Base-by-base conservation (phyloP, 306 rosid genomes). In the Rosa rugosa region DNA sequence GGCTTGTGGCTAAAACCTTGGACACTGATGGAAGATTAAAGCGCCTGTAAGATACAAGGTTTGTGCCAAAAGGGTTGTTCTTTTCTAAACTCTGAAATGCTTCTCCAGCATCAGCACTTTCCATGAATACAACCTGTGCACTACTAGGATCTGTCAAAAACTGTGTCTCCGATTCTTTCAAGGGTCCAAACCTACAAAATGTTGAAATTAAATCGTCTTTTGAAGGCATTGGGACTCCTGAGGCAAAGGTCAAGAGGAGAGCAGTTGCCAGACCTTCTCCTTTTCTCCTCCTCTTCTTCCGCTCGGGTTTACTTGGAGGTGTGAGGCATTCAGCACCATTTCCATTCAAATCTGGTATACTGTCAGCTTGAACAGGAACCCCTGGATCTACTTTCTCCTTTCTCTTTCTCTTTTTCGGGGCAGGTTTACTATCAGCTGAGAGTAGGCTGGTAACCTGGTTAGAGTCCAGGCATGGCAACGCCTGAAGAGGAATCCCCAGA, bases 291-390 rank as follows among this genome's bases (percentile, higher is more conserved):
- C 85, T 78, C 82, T 64, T 77, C 65, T 73, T 83, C 27, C 68
- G 72, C 83, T 78, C 78, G 17, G 87, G 81, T 83, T 83, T 84
- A 46, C 70, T 44, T 60, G 82, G 85, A 64, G 82, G 70, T 8
- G 84, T 47, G 70, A 84, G 62, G 41, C 84, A 50, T 62, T 91
- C 97, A 42, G 65, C 36, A 46, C 78, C 77, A 67, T 70, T 77
- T 76, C 87, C 85, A 56, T 96, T 96, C 82, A 91, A 86, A 88
- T 93, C 99, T 11, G 97, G 97, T 60, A 92, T 84, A 69, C 71
- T 77, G 4, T 72, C 69, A 69, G 85, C 77, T 27, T 53, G 82
- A 81, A 57, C 31, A 57, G 31, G 31, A 9, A 54, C 82, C 62
- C 47, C 70, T 44, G 78, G 53, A 54, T 80, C 80, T 75, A 57